A percentile compares a stretch with the other conserved stretches of the same genome.
Evolutionary conservation across 257 asterid genomes (phyloP).

Genomic region (Solanum pennellii): DNA sequence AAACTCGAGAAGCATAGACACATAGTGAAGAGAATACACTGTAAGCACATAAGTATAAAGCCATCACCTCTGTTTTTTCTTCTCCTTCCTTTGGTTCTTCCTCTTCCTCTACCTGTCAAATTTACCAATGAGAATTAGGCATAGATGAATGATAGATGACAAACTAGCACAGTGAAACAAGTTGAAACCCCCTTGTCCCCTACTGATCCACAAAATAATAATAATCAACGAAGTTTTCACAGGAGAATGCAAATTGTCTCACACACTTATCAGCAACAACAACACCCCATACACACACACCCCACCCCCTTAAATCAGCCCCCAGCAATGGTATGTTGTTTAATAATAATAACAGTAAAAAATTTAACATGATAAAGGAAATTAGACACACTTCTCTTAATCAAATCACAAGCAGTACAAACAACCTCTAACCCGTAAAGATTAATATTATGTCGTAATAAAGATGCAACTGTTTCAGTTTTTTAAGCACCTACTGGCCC

Average conservation of each 20-base stretch:
- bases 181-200: not conserved
- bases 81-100: constrained; percentile 94
- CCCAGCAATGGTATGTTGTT: not conserved
- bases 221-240: not conserved
- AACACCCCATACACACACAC: no score
- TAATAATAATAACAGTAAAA: not conserved
- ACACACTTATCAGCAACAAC: not conserved
- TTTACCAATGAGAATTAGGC: not conserved
- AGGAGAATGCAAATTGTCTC: not conserved
- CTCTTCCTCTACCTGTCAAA: constrained; percentile 87
- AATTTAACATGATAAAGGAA: not conserved
- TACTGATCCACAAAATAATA: not conserved
- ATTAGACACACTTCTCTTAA: not conserved
- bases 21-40: not conserved
- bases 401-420: not conserved
- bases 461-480: not conserved
- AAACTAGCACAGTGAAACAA: not conserved
- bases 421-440: not conserved
- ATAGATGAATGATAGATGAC: not conserved
- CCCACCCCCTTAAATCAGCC: not conserved
- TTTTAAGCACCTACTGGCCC: not conserved
- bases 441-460: not conserved
- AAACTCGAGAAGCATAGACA: not conserved
- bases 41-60: not conserved
- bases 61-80: constrained; percentile 64